phyloP scores from a whole-genome alignment of 2,329 filamentous ascomycete species.

The Sporothrix dimorphospora region DNA sequence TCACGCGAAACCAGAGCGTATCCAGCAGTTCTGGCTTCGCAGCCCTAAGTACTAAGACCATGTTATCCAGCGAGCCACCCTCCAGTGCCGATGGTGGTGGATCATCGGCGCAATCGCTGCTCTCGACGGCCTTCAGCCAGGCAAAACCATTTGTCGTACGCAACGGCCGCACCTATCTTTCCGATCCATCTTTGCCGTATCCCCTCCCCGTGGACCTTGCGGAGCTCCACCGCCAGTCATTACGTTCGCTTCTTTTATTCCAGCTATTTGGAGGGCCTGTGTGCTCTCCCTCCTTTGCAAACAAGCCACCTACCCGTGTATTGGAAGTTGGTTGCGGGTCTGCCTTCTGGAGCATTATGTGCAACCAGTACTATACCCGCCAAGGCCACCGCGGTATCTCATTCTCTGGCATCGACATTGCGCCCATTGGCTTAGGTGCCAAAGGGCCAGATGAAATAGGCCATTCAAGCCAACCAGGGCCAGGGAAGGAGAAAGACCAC shows the following conservation, averaged over 20 bases:
- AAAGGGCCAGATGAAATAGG: background rate
- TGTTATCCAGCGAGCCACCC: constrained; percentile 54
- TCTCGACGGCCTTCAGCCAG: constrained; percentile 36
- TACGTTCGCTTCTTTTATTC: constrained; percentile 79
- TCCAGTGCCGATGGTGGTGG: constrained; percentile 48
- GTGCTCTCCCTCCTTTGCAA: constrained; percentile 68
- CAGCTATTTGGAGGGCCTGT: constrained; percentile 80
- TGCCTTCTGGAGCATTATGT: constrained; percentile 88
- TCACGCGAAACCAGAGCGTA: constrained; percentile 49
- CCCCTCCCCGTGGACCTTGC: constrained; percentile 86
- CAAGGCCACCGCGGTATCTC: constrained; percentile 70
- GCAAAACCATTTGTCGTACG: constrained; percentile 66
- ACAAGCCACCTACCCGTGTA: constrained; percentile 73
- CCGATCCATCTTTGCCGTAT: constrained; percentile 72
- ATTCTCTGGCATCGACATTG: constrained; percentile 83
- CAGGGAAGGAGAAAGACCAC: constrained; percentile 56
- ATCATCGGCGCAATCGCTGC: constrained; percentile 38
- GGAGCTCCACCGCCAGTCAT: constrained; percentile 80
- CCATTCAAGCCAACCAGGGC: background rate
- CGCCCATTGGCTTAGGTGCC: constrained; percentile 51
- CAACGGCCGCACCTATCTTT: constrained; percentile 81
- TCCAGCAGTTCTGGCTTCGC: constrained; percentile 52
- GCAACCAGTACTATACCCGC: constrained; percentile 73
- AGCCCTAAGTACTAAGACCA: constrained; percentile 49
- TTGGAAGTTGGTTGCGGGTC: constrained; percentile 87